phyloP scores from a whole-genome alignment of 805 yeast genomes.

The Cephaloascus albidus region DNA sequence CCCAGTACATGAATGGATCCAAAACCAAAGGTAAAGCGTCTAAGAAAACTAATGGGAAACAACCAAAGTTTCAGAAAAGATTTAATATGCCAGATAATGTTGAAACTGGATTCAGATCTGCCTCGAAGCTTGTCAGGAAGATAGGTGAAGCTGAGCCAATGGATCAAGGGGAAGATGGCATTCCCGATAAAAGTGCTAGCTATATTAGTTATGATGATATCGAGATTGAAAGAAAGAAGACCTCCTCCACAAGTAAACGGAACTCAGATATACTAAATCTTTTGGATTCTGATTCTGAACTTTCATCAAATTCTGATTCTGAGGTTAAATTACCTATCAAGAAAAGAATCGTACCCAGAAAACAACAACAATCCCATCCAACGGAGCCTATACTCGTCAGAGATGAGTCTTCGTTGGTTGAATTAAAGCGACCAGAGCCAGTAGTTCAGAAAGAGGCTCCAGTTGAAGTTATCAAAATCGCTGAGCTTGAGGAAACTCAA shows the following conservation, averaged over 20 bases:
- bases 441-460: background rate
- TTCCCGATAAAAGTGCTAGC: conserved; percentile 3
- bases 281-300: conserved; percentile 4
- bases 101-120: conserved; percentile 52
- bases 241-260: conserved; percentile 2
- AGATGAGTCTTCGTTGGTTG: too few relatives aligned
- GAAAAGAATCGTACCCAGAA: background rate
- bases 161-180: conserved; percentile 6
- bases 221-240: conserved; percentile 4
- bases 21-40: conserved; percentile 5
- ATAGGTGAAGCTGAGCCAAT: conserved; percentile 1
- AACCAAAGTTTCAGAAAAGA: conserved; percentile 21
- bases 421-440: too few relatives aligned
- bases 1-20: conserved; percentile 46
- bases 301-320: background rate
- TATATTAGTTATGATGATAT: conserved; percentile 1
- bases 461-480: background rate
- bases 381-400: too few relatives aligned
- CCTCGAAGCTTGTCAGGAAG: conserved; percentile 34
- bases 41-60: conserved; percentile 8
- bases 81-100: conserved; percentile 74
- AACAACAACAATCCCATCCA: background rate
- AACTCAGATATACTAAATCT: conserved; percentile 7
- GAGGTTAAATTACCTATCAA: background rate
- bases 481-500: background rate